phyloP scores from a whole-genome alignment of 129 eudicot genomes.

The Glebionis coronaria region DNA sequence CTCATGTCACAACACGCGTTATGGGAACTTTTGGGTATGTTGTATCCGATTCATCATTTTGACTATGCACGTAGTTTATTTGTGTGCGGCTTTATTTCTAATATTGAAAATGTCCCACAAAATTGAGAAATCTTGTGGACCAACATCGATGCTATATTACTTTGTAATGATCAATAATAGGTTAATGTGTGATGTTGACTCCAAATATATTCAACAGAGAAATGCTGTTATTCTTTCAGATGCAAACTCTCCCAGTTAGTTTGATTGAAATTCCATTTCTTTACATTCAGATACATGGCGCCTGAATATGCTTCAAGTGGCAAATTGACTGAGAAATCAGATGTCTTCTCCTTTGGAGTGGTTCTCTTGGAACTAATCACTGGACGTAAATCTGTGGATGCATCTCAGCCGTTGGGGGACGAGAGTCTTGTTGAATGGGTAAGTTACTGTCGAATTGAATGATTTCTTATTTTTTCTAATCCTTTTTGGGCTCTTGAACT shows the following conservation, averaged over 20 bases:
- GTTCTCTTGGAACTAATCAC: slow-evolving; percentile 89
- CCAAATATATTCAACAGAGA: background rate
- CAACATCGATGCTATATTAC: background rate
- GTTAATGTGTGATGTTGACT: background rate
- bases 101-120: background rate
- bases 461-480: background rate
- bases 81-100: too few species aligned
- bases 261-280: background rate
- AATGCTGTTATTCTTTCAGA: background rate
- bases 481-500: background rate
- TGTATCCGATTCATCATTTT: background rate
- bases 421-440: slow-evolving; percentile 95
- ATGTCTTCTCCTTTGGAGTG: slow-evolving; percentile 82
- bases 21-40: slow-evolving; percentile 96
- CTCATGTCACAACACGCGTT: slow-evolving; percentile 89
- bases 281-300: slow-evolving; percentile 75
- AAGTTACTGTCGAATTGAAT: slow-evolving; percentile 21
- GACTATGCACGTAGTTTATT: background rate
- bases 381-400: slow-evolving; percentile 91
- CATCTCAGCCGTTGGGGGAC: slow-evolving; percentile 74
- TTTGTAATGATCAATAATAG: background rate
- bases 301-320: slow-evolving; percentile 97
- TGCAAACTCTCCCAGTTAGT: background rate
- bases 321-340: slow-evolving; percentile 86
- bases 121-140: background rate